Base-by-base conservation (phyloP, 768 basidiomycete species). In the Mycena rebaudengoi region DNA sequence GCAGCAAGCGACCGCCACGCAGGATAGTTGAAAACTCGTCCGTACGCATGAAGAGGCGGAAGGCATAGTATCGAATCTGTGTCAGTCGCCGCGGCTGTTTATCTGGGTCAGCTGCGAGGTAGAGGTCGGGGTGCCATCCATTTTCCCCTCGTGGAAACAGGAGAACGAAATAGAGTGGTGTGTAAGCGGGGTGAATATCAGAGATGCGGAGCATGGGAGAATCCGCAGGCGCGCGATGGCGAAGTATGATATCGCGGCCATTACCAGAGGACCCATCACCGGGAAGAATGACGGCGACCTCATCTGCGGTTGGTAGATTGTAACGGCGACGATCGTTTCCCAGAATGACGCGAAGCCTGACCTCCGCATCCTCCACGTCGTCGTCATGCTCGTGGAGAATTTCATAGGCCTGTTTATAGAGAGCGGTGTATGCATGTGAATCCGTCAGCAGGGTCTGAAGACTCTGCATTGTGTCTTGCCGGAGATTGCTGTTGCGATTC, bases 221-320 rank as follows among this genome's bases (percentile, higher is more conserved):
- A 16, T 30, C 28, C 3, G 14, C 25, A 10, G 37, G 37, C 10
- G 25, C 25, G 16, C 39, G 51, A 26, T 40, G 21, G n/a, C 26
- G 51, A 2, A 53, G 51, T 4, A 53, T 40, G 5, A 53, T 53
- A 29, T 53, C 37, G 16, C 51, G 35, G 4, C 37, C 35, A 28
- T 53, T 14, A 26, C 37, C 51, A 28, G 39, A 28, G 26, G 51
- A 39, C 7, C 39, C 37, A 29, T 53, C 51, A 5, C 51, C 51
- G 1, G 51, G 51, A 13, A 53, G 37, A n/a, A n/a, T n/a, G n/a
- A n/a, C n/a, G n/a, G n/a, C n/a, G n/a, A n/a, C n/a, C n/a, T n/a
- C n/a, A n/a, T 76, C 64, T 1, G 73, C 68, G 26, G 71, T 75
- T 1, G 80, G 78, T 0, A 76, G 49, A 54, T 80, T 80, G 37